Evolutionary conservation across 2,329 filamentous ascomycete genomes (phyloP).

Genomic region (Keithomyces neogunnii): DNA sequence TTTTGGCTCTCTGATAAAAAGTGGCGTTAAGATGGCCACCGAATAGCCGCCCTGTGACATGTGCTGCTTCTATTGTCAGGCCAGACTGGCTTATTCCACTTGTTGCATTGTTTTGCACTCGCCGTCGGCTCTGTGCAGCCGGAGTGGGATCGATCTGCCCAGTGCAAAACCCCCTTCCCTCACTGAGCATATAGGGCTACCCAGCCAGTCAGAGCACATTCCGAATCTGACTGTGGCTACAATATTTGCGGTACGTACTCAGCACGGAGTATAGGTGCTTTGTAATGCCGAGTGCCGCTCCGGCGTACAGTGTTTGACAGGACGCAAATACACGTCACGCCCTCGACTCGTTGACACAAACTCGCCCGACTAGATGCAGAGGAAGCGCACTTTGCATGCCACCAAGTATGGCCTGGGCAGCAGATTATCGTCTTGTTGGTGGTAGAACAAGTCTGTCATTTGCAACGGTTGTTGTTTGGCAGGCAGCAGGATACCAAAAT

Average conservation of each 20-base stretch:
- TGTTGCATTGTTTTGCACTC: neutral
- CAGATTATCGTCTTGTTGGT: no score
- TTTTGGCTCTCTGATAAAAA: neutral
- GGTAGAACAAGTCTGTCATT: no score
- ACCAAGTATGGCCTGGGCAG: no score
- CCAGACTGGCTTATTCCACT: neutral
- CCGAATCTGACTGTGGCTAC: neutral
- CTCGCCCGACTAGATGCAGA: no score
- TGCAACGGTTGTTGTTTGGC: no score
- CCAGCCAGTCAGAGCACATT: neutral
- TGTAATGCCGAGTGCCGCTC: no score
- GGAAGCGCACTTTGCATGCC: no score
- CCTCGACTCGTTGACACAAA: no score
- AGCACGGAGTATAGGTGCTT: neutral
- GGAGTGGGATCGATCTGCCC: neutral
- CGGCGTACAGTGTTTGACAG: no score
- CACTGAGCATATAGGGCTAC: neutral
- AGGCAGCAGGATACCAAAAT: no score
- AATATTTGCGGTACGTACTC: neutral
- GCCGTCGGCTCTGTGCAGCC: neutral
- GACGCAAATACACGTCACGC: no score
- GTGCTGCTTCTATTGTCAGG: neutral
- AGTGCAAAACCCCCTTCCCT: neutral
- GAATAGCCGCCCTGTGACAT: neutral
- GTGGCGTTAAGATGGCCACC: neutral